Base-by-base conservation (phyloP, 2,329 filamentous ascomycete genomes). In the Neonectria coccinea region DNA sequence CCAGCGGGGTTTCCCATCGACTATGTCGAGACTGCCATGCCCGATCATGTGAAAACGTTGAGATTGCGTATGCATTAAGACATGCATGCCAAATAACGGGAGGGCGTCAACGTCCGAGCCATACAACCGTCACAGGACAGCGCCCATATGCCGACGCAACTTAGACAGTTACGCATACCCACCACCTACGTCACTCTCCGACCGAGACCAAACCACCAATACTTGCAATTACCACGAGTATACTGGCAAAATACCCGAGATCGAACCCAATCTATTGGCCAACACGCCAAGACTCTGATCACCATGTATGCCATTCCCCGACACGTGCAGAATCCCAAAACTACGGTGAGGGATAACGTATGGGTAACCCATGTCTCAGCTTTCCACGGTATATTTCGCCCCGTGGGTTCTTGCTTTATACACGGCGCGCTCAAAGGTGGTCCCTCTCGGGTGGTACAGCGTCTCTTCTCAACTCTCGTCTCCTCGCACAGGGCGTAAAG, bases 401-500 rank as follows among this genome's bases (percentile, higher is more conserved):
- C 29, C 48, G 27, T 33, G 27, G 18, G 48, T 11, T 20, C n/a
- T 51, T 51, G 27, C 11, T 33, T 51, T 20, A 51, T 33, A 22
- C 48, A 20, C 8, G n/a, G n/a, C 14, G n/a, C 27, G 48, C 16
- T 20, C 47, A 10, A 50, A 31, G 47, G 47, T 16, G 27, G 47
- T 29, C 25, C 44, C 41, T 51, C 36, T 51, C 48, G 14, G 11
- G 64, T 69, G 33, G 14, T 58, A 72, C 70, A 1, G 20, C 69
- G 60, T 27, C n/a, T 57, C 22, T 55, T 57, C 57, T 70, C 59
- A 61, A 70, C 66, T 56, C 22, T 52, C 25, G 27, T 20, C 42
- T 22, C 10, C 55, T 53, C 2, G 64, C 48, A 70, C 67, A 66
- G 50, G 66, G 58, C 60, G 56, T 62, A 59, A 36, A 57, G 58